Percentiles rank a stretch among this genome's conserved stretches.
Evolutionary conservation across 192 early-diverging fungal genomes (phyloP).

Genomic region (Podila horticola): DNA sequence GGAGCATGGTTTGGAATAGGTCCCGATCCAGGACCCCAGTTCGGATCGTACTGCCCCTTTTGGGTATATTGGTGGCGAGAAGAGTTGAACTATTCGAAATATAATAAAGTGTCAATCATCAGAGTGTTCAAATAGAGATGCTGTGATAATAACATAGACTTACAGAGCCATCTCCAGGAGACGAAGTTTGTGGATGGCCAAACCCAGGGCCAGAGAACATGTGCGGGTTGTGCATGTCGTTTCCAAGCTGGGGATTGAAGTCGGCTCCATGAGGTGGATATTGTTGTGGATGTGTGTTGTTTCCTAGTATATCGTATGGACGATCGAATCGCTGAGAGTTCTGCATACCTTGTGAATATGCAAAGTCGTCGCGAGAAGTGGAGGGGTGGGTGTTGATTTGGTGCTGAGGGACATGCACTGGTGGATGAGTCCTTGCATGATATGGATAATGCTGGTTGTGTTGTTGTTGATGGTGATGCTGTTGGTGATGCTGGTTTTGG

Average conservation of each 20-base stretch:
- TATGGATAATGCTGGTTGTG: constrained; percentile 28
- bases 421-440: constrained; percentile 38
- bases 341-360: constrained; percentile 20
- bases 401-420: constrained; percentile 13
- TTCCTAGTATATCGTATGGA: constrained; percentile 14
- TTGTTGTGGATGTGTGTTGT: constrained; percentile 5
- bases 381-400: constrained; percentile 19
- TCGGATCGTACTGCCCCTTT: constrained; percentile 24
- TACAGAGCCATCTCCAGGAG: constrained; percentile 28
- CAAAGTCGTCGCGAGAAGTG: constrained; percentile 30
- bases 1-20: background rate
- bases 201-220: constrained; percentile 9
- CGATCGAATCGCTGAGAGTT: constrained; percentile 12
- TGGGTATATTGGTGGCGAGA: constrained; percentile 21
- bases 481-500: constrained; percentile 12
- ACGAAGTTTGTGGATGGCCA: constrained; percentile 3
- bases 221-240: constrained; percentile 4
- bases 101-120: too few relatives aligned
- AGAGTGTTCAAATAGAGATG: too few relatives aligned
- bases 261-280: constrained; percentile 10
- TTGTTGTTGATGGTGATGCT: constrained; percentile 21
- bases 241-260: constrained; percentile 6
- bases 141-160: background rate
- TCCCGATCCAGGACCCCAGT: constrained; percentile 20
- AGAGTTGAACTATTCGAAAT: constrained; percentile 12